phyloP scores from a whole-genome alignment of 2,329 filamentous ascomycete species.

The Zymoseptoria tritici region DNA sequence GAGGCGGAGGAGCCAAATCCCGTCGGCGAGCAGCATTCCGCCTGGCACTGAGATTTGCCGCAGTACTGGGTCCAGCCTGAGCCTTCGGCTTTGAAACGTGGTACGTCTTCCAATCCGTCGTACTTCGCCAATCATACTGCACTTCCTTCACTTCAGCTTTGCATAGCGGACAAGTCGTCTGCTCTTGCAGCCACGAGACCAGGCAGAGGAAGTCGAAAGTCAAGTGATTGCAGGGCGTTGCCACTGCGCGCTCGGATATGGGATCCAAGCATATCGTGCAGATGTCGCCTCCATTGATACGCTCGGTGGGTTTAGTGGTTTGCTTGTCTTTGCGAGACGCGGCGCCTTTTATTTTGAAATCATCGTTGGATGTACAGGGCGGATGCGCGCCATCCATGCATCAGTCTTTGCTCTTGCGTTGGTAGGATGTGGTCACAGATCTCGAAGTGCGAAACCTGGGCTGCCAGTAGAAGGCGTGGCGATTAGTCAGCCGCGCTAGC shows the following conservation, averaged over 20 bases:
- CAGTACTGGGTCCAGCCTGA: neutral
- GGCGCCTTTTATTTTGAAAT: conserved; percentile 24
- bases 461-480: no score
- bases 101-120: conserved; percentile 52
- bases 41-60: neutral
- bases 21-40: neutral
- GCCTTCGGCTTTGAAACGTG: conserved; percentile 5
- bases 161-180: conserved; percentile 72
- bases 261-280: conserved; percentile 84
- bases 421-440: no score
- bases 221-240: conserved; percentile 68
- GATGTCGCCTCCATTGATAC: conserved; percentile 34
- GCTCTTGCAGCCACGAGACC: conserved; percentile 69
- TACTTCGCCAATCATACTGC: conserved; percentile 54
- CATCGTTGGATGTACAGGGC: conserved; percentile 7
- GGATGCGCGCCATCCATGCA: conserved; percentile 15
- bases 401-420: neutral
- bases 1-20: neutral
- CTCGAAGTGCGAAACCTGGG: no score
- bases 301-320: neutral
- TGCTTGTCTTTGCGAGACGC: conserved; percentile 8
- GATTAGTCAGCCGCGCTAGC: no score
- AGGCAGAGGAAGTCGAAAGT: conserved; percentile 84
- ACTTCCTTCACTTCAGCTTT: conserved; percentile 49
- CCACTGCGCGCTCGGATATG: conserved; percentile 63